These are phyloP conservation scores for Corrigiola litoralis DNA, from an alignment of 179 eudicot species.

Conservation along the genomic window DNA sequence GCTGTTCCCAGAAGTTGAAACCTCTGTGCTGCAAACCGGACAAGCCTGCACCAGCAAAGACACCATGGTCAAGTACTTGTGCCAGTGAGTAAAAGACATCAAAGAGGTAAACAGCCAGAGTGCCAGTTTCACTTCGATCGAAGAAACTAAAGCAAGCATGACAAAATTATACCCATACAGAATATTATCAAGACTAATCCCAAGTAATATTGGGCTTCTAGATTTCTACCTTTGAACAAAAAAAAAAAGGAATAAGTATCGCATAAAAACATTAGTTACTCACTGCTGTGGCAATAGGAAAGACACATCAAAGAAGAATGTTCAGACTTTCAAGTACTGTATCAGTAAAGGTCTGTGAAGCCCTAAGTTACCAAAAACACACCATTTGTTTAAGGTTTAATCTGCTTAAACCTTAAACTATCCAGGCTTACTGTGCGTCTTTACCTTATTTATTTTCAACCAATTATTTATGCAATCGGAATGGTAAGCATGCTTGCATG, in stretches of 20 bases:
- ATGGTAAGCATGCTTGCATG: constrained; percentile 89
- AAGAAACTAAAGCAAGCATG: too few species aligned
- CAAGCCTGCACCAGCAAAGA: constrained; percentile 56
- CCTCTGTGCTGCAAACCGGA: constrained; percentile 89
- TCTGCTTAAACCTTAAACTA: not conserved
- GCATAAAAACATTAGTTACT: not conserved
- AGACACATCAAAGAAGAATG: not conserved
- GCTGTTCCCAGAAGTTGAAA: constrained; percentile 59
- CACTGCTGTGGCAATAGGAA: too few species aligned
- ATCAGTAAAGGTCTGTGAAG: not conserved
- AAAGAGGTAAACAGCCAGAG: not conserved
- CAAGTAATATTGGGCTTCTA: too few species aligned
- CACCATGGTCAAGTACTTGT: not conserved
- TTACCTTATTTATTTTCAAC: constrained; percentile 88
- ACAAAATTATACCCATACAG: too few species aligned
- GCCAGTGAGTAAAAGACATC: not conserved
- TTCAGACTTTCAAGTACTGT: not conserved
- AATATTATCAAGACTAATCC: too few species aligned
- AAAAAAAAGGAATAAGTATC: too few species aligned
- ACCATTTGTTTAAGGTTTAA: not conserved
- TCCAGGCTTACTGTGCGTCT: not conserved
- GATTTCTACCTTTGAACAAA: not conserved
- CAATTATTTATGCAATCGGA: constrained; percentile 85
- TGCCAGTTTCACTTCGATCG: too few species aligned
- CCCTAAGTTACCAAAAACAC: not conserved